Conservation (phyloP, 768 basidiomycete species). For the Myochromella boudieri region DNA sequence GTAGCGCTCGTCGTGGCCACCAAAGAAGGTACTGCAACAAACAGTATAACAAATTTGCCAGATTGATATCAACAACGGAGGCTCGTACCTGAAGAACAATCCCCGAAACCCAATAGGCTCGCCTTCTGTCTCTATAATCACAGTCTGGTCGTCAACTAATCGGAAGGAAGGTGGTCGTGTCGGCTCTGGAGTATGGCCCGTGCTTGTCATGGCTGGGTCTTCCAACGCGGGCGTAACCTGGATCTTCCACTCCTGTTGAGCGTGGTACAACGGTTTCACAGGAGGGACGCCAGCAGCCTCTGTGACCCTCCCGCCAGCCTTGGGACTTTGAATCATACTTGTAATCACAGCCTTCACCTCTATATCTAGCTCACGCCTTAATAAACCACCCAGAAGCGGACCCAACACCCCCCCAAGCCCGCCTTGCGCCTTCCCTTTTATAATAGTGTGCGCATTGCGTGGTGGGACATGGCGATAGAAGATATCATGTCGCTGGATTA, state of each 20-base stretch:
- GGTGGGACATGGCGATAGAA: conserved; percentile 53
- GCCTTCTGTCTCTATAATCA: conserved; percentile 12
- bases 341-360: background rate
- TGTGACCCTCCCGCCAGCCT: background rate
- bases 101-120: conserved; percentile 43
- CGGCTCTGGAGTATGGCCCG: background rate
- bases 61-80: background rate
- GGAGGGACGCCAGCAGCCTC: background rate
- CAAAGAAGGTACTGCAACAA: conserved; percentile 66
- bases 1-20: conserved; percentile 65
- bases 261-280: background rate
- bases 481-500: conserved; percentile 55
- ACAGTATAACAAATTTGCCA: background rate
- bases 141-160: background rate
- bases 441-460: background rate
- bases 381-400: conserved; percentile 8
- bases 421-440: background rate
- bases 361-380: conserved; percentile 3
- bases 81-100: conserved; percentile 75
- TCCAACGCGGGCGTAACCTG: background rate
- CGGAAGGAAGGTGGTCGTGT: background rate
- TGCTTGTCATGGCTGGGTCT: background rate
- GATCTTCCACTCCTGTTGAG: conserved; percentile 12
- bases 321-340: background rate
- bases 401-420: conserved; percentile 14